Conservation (phyloP, 2,329 filamentous ascomycete species). For the Mollisia scopiformis region DNA sequence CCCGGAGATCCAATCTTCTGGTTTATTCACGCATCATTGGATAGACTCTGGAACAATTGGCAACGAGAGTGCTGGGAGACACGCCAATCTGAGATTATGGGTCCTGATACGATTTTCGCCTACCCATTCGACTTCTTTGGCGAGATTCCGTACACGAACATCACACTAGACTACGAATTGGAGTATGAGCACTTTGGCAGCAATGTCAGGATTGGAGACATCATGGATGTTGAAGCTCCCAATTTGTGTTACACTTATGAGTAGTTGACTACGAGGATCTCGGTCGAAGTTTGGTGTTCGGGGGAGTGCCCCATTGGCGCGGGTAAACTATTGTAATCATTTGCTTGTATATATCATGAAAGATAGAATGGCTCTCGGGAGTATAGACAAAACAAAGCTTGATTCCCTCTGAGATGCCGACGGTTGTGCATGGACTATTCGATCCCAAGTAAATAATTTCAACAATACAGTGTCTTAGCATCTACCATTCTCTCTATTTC, state of each 20-base stretch:
- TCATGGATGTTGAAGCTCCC: constrained; percentile 26
- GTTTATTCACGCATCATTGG: constrained; percentile 29
- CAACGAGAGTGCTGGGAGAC: constrained; percentile 33
- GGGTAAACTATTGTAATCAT: neutral
- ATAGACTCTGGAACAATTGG: constrained; percentile 37
- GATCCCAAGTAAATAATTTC: no score
- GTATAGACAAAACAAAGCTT: neutral
- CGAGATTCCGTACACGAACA: constrained; percentile 36
- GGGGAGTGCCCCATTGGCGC: neutral
- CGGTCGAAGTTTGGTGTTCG: neutral
- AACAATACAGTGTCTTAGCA: no score
- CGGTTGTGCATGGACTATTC: no score
- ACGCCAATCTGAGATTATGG: constrained; percentile 36
- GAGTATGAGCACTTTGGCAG: constrained; percentile 17
- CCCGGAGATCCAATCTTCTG: constrained; percentile 42
- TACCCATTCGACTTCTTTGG: constrained; percentile 40
- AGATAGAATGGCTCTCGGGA: neutral
- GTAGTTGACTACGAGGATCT: constrained; percentile 1
- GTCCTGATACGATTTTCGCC: constrained; percentile 38
- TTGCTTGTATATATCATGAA: neutral
- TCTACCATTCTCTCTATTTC: no score
- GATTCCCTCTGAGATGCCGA: neutral
- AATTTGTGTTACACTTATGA: constrained; percentile 26
- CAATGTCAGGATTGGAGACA: constrained; percentile 21
- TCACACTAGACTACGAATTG: constrained; percentile 35